phyloP scores from a whole-genome alignment of 495 filamentous ascomycete species.

The Trichoderma reesei region DNA sequence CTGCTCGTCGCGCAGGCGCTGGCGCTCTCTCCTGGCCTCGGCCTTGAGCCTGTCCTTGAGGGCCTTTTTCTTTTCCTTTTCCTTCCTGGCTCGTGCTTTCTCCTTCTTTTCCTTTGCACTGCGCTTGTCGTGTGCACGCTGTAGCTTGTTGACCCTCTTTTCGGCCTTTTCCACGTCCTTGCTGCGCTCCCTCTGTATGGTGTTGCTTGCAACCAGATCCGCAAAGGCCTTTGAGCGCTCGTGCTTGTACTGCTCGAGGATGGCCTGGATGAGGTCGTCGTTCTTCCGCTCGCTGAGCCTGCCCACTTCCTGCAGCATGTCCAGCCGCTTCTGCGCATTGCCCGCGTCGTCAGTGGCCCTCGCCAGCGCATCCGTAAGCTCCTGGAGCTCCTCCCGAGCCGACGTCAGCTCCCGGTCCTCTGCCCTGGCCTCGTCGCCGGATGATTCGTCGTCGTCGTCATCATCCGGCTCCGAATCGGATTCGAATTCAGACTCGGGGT shows the following conservation, averaged over 20 bases:
- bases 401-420: constrained; percentile 19
- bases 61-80: constrained; percentile 29
- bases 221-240: constrained; percentile 40
- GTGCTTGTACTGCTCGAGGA: constrained; percentile 35
- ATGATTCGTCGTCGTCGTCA: constrained; percentile 24
- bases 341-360: constrained; percentile 23
- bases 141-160: constrained; percentile 20
- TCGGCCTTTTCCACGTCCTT: constrained; percentile 29
- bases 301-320: constrained; percentile 37
- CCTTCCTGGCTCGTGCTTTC: constrained; percentile 23
- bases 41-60: constrained; percentile 31
- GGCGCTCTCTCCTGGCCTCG: constrained; percentile 39
- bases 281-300: constrained; percentile 25
- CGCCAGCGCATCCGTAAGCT: constrained; percentile 20
- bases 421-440: constrained; percentile 22
- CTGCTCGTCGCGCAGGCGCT: constrained; percentile 42
- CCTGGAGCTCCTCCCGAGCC: constrained; percentile 19
- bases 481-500: constrained; percentile 38
- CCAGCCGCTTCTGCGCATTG: constrained; percentile 30
- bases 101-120: constrained; percentile 20
- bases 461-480: constrained; percentile 21
- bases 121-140: constrained; percentile 19
- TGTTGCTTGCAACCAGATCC: constrained; percentile 26
- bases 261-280: constrained; percentile 20
- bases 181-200: constrained; percentile 22